Evolutionary conservation across 192 early-diverging fungal species (phyloP).

Genomic region (Obelidium mucronatum): DNA sequence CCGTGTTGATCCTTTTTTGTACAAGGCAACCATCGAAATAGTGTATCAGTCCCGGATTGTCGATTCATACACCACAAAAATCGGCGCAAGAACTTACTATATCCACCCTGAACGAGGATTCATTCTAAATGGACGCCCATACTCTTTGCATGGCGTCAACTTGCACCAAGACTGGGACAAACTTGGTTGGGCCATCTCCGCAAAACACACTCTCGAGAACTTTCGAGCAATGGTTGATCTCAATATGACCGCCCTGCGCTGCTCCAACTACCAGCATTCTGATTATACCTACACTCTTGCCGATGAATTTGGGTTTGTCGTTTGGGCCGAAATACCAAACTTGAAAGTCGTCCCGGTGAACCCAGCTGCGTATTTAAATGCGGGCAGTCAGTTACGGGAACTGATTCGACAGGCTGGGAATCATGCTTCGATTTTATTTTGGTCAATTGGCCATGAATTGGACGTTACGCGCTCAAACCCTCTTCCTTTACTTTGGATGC

Average conservation of each 20-base stretch:
- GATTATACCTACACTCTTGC: slow-evolving; percentile 25
- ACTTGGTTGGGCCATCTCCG: slow-evolving; percentile 23
- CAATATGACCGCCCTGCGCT: slow-evolving; percentile 24
- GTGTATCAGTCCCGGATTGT: neutral
- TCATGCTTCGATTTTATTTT: slow-evolving; percentile 33
- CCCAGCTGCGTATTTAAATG: slow-evolving; percentile 11
- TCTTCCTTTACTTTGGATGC: slow-evolving; percentile 6
- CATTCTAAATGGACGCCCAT: slow-evolving; percentile 18
- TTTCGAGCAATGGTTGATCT: slow-evolving; percentile 17
- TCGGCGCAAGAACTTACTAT: slow-evolving; percentile 18
- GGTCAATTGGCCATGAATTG: slow-evolving; percentile 16
- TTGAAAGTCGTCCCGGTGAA: slow-evolving; percentile 5
- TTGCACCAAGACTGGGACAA: slow-evolving; percentile 26
- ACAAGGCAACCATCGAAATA: slow-evolving; percentile 7
- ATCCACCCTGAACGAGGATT: slow-evolving; percentile 15
- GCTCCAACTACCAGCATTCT: slow-evolving; percentile 28
- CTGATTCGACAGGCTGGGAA: slow-evolving; percentile 17
- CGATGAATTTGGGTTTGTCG: slow-evolving; percentile 24
- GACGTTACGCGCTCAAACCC: neutral
- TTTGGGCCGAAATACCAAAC: slow-evolving; percentile 37
- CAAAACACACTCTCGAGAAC: slow-evolving; percentile 4
- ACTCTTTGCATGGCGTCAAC: slow-evolving; percentile 22
- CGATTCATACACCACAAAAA: slow-evolving; percentile 12
- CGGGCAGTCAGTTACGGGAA: slow-evolving; percentile 17
- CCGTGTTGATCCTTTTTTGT: slow-evolving; percentile 24